Percentiles rank a stretch among this genome's conserved stretches.
phyloP scores from a whole-genome alignment of 2,329 filamentous ascomycete species.

The Botrytis hyacinthi region DNA sequence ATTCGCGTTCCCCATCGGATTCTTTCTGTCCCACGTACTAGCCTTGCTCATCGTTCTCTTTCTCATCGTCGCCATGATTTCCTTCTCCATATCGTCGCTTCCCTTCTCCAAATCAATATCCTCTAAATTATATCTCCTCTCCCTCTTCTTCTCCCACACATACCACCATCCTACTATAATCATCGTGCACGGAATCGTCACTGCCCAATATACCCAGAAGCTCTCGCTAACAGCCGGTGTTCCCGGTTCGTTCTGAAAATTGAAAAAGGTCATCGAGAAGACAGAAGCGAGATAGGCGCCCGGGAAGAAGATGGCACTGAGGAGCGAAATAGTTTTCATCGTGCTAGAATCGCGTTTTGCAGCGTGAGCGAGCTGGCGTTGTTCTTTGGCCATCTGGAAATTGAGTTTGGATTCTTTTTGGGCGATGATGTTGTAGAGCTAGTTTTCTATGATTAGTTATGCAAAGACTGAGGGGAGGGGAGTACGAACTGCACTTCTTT shows the following conservation, averaged over 20 bases:
- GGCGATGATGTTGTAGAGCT: conserved; percentile 66
- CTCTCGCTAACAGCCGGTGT: conserved; percentile 43
- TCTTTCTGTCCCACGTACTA: conserved; percentile 30
- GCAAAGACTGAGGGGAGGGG: not conserved
- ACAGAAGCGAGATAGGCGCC: conserved; percentile 62
- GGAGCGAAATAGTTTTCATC: conserved; percentile 64
- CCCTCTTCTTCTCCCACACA: conserved; percentile 39
- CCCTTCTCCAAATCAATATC: conserved; percentile 35
- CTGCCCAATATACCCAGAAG: conserved; percentile 63
- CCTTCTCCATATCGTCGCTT: conserved; percentile 34
- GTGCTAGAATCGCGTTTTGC: conserved; percentile 47
- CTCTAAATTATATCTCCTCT: conserved; percentile 29
- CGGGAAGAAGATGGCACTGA: conserved; percentile 62
- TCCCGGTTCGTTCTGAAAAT: conserved; percentile 46
- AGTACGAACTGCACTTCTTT: conserved; percentile 55
- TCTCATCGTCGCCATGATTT: conserved; percentile 35
- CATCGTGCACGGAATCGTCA: conserved; percentile 57
- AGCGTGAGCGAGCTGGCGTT: conserved; percentile 43
- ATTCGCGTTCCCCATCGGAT: conserved; percentile 6
- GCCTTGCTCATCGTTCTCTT: conserved; percentile 35
- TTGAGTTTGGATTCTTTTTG: conserved; percentile 64
- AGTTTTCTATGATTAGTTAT: conserved; percentile 2
- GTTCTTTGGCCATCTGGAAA: conserved; percentile 52
- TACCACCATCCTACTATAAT: conserved; percentile 56
- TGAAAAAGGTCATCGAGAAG: conserved; percentile 66